A percentile compares a stretch with the other conserved stretches of the same genome.
Conservation (phyloP, 495 filamentous ascomycete genomes). For the Penicillium atrosanguineum region DNA sequence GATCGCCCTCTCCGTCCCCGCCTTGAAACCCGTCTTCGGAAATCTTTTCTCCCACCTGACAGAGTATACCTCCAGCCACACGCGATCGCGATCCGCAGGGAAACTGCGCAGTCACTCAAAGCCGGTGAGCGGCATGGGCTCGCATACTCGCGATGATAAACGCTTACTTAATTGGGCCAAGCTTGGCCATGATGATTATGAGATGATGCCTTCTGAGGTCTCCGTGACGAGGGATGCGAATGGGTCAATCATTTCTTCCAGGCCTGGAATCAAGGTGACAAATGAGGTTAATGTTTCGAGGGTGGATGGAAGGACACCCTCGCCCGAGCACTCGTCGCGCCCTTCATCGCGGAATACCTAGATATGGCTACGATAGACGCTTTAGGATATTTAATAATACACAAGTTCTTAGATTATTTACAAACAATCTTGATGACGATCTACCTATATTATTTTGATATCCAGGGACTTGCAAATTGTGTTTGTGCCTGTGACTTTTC, state of each 20-base stretch:
- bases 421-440: neutral
- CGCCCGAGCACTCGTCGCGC: conserved; percentile 4
- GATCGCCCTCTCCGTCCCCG: conserved; percentile 45
- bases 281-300: conserved; percentile 21
- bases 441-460: neutral
- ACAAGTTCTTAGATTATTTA: neutral
- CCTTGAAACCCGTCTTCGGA: conserved; percentile 42
- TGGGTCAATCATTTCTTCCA: neutral
- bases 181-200: conserved; percentile 23
- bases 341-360: conserved; percentile 5
- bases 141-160: conserved; percentile 22
- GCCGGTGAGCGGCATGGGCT: conserved; percentile 13
- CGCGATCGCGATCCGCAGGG: conserved; percentile 18
- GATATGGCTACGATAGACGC: neutral
- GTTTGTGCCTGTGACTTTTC: neutral
- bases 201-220: conserved; percentile 30
- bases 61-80: conserved; percentile 27
- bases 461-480: no score
- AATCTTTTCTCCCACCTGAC: conserved; percentile 25
- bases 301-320: conserved; percentile 1
- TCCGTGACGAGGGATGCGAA: conserved; percentile 16
- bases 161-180: conserved; percentile 26
- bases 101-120: conserved; percentile 19
- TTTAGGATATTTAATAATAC: neutral
- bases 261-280: conserved; percentile 23